A percentile compares a stretch with the other conserved stretches of the same genome.
phyloP scores from a whole-genome alignment of 129 eudicot species.

The Pulicaria dysenterica region DNA sequence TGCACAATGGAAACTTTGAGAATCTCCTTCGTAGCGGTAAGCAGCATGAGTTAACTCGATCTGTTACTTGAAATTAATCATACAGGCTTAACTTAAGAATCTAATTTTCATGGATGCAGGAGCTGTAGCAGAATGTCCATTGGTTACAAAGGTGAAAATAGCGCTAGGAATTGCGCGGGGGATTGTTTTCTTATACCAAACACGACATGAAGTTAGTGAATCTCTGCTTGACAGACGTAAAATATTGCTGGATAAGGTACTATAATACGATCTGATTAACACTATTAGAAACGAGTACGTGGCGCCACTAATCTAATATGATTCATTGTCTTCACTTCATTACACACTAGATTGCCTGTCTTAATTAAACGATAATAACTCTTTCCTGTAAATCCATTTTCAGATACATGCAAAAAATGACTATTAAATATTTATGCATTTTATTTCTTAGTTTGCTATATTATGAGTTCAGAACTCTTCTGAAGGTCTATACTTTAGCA shows the following conservation, averaged over 20 bases:
- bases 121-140: background rate
- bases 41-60: background rate
- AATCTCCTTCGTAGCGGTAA: slow-evolving; percentile 10
- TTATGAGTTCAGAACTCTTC: too few species aligned
- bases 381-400: too few species aligned
- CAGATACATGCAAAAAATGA: too few species aligned
- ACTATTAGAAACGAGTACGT: background rate
- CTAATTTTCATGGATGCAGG: background rate
- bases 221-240: slow-evolving; percentile 22
- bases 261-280: background rate
- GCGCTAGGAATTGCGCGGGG: slow-evolving; percentile 26
- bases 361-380: too few species aligned
- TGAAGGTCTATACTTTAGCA: too few species aligned
- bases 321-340: background rate
- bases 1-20: slow-evolving; percentile 1
- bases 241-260: slow-evolving; percentile 23
- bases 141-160: slow-evolving; percentile 24
- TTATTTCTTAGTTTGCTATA: too few species aligned
- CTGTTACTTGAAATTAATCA: background rate
- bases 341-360: too few species aligned
- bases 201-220: background rate
- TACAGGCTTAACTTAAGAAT: too few species aligned
- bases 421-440: too few species aligned
- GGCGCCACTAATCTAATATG: too few species aligned
- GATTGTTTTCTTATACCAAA: slow-evolving; percentile 3